Base-by-base conservation (phyloP, 495 filamentous ascomycete genomes). In the Apodospora peruviana region DNA sequence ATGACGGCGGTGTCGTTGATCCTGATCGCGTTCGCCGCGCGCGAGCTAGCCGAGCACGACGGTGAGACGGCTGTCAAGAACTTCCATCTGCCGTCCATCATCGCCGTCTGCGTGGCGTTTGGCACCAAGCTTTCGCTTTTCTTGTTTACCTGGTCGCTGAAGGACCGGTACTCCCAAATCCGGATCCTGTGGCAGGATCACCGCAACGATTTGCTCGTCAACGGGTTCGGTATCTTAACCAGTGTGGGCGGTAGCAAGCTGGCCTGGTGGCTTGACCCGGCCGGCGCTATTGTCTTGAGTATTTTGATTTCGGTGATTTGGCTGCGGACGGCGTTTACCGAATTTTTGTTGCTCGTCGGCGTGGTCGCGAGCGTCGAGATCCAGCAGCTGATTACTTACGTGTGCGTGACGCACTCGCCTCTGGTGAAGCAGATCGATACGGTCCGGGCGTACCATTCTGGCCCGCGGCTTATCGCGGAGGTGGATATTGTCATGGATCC, bases 351-450 rank as follows among this genome's bases (percentile, higher is more conserved):
- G 18, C 76, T 98, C 8, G 85, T 98, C 47, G 93, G 93, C 39
- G 86, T 94, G 2, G 87, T 86, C 0, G 94, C 93, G 0, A 80
- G 86, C 39, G 85, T 89, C 9, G 80, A 87, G 57, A 88, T 86
- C 71, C 84, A 95, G 69, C 90, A 96, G 66, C 79, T 95, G 50
- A 94, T 97, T 53, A 98, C 93, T 0, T 98, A 98, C 68, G 88
- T 97, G 61, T 90, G 88, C 32, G 83, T 98, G 72, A 98, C 94
- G 17, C 94, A 97, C 71, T 90, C 86, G 24, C 81, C 85, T 7
- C 44, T 56, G 14, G 88, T 98, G 63, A 75, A 68, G 14, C 85
- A 85, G 53, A 93, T 98, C 60, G 93, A 98, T 64, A 98, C 93
- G 14, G 93, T 97, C 25, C 81, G 93, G 35, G 87, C 88, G 0